phyloP scores from a whole-genome alignment of 179 eudicot species.

The Amaranthus tricolor region DNA sequence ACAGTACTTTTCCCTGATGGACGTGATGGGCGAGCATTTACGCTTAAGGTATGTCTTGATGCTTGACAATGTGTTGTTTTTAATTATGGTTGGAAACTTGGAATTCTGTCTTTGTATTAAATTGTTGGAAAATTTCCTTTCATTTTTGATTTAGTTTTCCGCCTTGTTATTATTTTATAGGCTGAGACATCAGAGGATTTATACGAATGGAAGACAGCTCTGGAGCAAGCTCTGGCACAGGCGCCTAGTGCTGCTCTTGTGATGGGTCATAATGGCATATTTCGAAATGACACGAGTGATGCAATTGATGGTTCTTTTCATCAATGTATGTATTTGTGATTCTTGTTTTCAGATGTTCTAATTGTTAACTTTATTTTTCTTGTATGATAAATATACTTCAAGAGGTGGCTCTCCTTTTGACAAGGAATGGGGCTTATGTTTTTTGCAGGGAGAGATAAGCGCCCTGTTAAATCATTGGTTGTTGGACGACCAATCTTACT shows the following conservation, averaged over 20 bases:
- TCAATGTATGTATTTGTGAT: conserved; percentile 60
- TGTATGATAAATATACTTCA: conserved; percentile 1
- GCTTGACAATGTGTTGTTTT: neutral
- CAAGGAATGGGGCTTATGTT: conserved; percentile 5
- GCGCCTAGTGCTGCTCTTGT: conserved; percentile 99
- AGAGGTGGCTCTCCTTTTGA: neutral
- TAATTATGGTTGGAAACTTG: neutral
- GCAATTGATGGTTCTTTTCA: conserved; percentile 78
- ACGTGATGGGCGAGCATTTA: conserved; percentile 97
- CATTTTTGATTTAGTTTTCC: conserved; percentile 8
- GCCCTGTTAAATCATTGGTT: conserved; percentile 91
- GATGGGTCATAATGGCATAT: conserved; percentile 98
- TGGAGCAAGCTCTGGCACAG: conserved; percentile 96
- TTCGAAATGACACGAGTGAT: conserved; percentile 80
- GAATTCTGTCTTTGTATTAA: neutral
- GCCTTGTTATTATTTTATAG: conserved; percentile 34
- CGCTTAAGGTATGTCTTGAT: conserved; percentile 69
- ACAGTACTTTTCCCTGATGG: conserved; percentile 99
- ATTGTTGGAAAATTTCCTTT: neutral
- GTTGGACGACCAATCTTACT: conserved; percentile 97
- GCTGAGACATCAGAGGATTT: conserved; percentile 95
- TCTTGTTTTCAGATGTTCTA: neutral
- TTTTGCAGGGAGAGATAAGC: conserved; percentile 82
- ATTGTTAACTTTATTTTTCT: conserved; percentile 1
- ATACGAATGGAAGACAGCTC: conserved; percentile 96